Conservation (phyloP, 2,329 filamentous ascomycete species). For the Grosmannia serpens region DNA sequence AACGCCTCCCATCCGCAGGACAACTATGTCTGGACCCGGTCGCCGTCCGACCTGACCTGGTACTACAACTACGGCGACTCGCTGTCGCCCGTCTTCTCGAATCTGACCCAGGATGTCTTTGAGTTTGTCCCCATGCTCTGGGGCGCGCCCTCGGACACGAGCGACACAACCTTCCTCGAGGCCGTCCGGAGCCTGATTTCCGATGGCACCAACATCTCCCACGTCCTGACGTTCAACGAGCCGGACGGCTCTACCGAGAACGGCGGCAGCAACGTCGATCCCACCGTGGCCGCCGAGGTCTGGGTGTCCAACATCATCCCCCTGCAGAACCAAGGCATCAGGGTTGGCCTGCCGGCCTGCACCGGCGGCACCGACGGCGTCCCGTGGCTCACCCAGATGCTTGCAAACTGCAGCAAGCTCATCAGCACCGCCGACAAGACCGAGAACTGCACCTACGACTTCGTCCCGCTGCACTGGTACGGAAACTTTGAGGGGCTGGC, state of each 20-base stretch:
- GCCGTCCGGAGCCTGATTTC: constrained; percentile 44
- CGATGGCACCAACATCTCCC: constrained; percentile 44
- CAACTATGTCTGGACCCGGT: constrained; percentile 50
- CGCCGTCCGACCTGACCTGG: constrained; percentile 56
- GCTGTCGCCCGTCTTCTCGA: constrained; percentile 41
- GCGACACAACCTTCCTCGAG: constrained; percentile 48
- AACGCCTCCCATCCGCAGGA: constrained; percentile 44
- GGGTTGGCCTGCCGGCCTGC: constrained; percentile 59
- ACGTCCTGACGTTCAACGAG: constrained; percentile 71
- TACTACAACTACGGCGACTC: constrained; percentile 67
- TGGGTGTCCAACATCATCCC: constrained; percentile 67
- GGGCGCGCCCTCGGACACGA: constrained; percentile 40
- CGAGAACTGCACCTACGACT: constrained; percentile 50
- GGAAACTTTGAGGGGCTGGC: constrained; percentile 59
- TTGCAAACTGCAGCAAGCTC: constrained; percentile 49
- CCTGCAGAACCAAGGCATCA: constrained; percentile 49
- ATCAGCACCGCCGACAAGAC: constrained; percentile 30
- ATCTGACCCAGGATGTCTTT: constrained; percentile 41
- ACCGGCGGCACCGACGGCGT: constrained; percentile 50
- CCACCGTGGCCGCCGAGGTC: constrained; percentile 48
- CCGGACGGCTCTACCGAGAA: constrained; percentile 47
- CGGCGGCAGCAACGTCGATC: constrained; percentile 53
- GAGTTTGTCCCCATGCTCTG: constrained; percentile 77
- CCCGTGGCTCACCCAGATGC: constrained; percentile 56
- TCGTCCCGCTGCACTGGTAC: constrained; percentile 56